Evolutionary conservation across 106 monocot species (phyloP).

Genomic region (Platanthera zijinensis): DNA sequence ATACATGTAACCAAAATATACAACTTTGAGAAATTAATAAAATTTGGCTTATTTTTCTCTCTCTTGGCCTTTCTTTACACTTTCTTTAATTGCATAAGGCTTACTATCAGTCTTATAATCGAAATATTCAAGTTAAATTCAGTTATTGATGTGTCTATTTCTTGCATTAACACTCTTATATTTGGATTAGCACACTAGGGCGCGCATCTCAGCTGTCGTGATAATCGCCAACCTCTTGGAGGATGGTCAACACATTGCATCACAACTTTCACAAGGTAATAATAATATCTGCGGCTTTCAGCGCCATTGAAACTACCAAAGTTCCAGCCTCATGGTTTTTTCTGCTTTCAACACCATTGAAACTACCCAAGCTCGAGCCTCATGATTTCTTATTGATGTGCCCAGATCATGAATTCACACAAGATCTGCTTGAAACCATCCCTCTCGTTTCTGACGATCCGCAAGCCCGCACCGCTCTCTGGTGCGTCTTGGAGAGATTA

Average conservation of each 20-base stretch:
- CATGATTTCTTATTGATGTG: not conserved
- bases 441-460: slow-evolving; percentile 59
- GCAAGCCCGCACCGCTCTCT: slow-evolving; percentile 56
- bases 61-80: too few relatives aligned
- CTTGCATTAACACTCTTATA: not conserved
- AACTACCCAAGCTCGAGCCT: not conserved
- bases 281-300: not conserved
- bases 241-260: slow-evolving; percentile 44
- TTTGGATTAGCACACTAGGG: slow-evolving; percentile 37
- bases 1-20: too few relatives aligned
- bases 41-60: too few relatives aligned
- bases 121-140: not conserved
- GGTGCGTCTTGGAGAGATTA: slow-evolving; percentile 55
- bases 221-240: slow-evolving; percentile 78
- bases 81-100: too few relatives aligned
- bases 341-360: not conserved
- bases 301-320: not conserved
- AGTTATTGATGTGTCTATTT: not conserved
- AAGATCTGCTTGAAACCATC: slow-evolving; percentile 63
- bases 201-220: slow-evolving; percentile 39
- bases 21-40: too few relatives aligned
- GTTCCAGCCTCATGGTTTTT: not conserved
- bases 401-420: slow-evolving; percentile 52
- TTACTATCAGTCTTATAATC: not conserved
- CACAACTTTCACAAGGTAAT: slow-evolving; percentile 50